Percentiles rank a stretch among this genome's conserved stretches.
These are phyloP conservation scores for Euphorbia pulcherrima DNA, from an alignment of 345 rosid genomes.

Conservation along the genomic window DNA sequence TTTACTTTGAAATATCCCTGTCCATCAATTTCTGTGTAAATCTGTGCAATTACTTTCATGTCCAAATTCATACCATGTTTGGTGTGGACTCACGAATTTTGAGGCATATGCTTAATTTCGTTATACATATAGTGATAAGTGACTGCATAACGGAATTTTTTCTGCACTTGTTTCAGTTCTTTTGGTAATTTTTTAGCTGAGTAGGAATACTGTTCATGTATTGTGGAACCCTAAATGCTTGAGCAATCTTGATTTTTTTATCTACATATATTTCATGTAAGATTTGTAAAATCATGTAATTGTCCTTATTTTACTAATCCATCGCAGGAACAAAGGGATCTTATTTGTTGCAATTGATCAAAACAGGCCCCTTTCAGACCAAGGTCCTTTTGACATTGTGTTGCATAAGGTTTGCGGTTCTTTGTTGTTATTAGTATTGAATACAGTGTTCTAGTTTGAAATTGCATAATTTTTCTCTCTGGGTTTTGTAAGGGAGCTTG, in stretches of 20 bases:
- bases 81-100: neutral
- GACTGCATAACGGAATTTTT: neutral
- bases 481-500: neutral
- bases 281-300: neutral
- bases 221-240: neutral
- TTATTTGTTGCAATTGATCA: slow-evolving; percentile 71
- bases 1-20: neutral
- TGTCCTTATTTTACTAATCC: neutral
- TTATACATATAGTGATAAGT: neutral
- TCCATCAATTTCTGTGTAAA: neutral
- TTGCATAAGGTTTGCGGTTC: slow-evolving; percentile 56
- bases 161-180: neutral
- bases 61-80: neutral
- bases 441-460: neutral
- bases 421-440: neutral
- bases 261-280: neutral
- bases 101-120: neutral
- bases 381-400: slow-evolving; percentile 79
- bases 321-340: slow-evolving; percentile 43
- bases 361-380: slow-evolving; percentile 63
- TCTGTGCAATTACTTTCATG: neutral
- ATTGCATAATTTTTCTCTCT: neutral
- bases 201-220: neutral
- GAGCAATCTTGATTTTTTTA: neutral
- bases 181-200: neutral